These are phyloP conservation scores for Trichoderma sp. DNA, from an alignment of 2,329 filamentous ascomycete genomes.

Conservation along the genomic window DNA sequence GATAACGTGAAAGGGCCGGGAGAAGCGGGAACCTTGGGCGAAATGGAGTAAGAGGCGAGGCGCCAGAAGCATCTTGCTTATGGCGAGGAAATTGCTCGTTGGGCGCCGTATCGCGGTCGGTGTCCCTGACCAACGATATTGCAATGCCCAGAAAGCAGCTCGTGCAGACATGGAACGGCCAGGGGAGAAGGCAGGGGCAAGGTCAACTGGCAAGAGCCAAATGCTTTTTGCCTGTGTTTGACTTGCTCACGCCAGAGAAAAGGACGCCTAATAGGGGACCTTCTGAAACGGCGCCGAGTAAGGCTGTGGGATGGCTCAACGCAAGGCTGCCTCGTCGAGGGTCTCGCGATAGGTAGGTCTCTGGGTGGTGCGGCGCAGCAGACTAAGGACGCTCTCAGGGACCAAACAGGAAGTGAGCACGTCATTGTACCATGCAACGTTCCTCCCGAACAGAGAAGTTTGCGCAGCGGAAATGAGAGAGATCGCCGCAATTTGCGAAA, in stretches of 20 bases:
- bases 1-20: background rate
- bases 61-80: background rate
- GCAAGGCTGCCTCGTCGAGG: constrained; percentile 22
- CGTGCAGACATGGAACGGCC: background rate
- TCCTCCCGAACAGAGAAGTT: background rate
- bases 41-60: background rate
- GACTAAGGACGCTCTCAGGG: background rate
- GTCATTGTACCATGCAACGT: no score
- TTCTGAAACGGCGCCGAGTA: constrained; percentile 6
- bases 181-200: background rate
- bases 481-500: background rate
- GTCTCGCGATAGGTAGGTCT: constrained; percentile 7
- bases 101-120: background rate
- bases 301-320: constrained; percentile 28
- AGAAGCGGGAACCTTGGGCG: background rate
- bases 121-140: background rate
- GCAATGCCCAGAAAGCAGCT: background rate
- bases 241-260: background rate
- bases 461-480: background rate
- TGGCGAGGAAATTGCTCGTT: constrained; percentile 2
- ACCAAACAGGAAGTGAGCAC: background rate
- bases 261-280: background rate
- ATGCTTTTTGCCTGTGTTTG: background rate
- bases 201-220: background rate
- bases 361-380: constrained; percentile 13